phyloP scores from a whole-genome alignment of 2,329 filamentous ascomycete species.

The Colletotrichum spinosum region DNA sequence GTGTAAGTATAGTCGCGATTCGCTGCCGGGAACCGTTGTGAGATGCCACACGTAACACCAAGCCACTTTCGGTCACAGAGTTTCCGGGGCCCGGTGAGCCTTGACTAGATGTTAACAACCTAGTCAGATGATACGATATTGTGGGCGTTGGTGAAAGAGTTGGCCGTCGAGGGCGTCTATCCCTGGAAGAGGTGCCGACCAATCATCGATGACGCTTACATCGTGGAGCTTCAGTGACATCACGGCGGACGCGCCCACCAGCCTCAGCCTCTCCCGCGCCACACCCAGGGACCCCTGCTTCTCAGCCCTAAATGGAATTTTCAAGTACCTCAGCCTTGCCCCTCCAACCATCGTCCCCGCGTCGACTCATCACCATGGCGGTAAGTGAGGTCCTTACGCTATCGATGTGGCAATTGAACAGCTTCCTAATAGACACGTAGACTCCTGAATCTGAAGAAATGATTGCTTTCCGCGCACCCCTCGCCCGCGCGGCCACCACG shows the following conservation, averaged over 20 bases:
- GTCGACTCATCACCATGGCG: conserved; percentile 36
- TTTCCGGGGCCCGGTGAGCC: no score
- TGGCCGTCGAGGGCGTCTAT: background rate
- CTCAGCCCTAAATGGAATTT: conserved; percentile 39
- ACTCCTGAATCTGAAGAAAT: conserved; percentile 52
- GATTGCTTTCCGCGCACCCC: conserved; percentile 79
- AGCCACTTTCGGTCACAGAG: no score
- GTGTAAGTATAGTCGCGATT: conserved; percentile 15
- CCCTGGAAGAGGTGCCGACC: conserved; percentile 2
- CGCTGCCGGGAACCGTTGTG: conserved; percentile 10
- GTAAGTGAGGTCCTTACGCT: conserved; percentile 26
- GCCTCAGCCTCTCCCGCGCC: conserved; percentile 24
- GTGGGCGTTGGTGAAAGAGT: background rate
- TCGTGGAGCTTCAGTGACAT: conserved; percentile 27
- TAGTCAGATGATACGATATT: background rate
- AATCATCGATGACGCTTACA: conserved; percentile 37
- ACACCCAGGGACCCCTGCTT: conserved; percentile 22
- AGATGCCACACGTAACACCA: conserved; percentile 8
- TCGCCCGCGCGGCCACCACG: conserved; percentile 81
- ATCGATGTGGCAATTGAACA: background rate
- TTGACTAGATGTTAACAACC: background rate
- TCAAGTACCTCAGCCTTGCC: conserved; percentile 43
- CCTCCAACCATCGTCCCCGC: conserved; percentile 24
- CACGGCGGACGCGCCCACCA: background rate
- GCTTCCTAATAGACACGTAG: background rate